Evolutionary conservation across 2,329 filamentous ascomycete species (phyloP).

Genomic region (Harringtonia lauricola): DNA sequence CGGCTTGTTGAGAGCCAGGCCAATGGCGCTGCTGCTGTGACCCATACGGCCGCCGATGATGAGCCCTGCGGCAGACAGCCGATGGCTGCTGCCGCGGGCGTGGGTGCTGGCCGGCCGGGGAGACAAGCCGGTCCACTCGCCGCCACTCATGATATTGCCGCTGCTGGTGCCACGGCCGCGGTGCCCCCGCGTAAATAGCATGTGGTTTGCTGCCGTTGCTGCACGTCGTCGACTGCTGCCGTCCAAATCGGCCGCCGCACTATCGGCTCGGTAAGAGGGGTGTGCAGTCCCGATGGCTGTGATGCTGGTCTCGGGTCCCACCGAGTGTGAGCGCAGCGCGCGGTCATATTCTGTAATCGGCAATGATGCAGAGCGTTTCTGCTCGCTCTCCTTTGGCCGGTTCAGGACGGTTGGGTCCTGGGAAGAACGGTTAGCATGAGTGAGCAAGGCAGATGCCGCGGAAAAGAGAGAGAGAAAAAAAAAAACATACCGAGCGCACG

Average conservation of each 20-base stretch:
- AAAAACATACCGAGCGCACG: conserved; percentile 21
- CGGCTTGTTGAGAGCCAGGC: neutral
- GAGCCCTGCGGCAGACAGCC: conserved; percentile 11
- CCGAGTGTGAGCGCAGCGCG: conserved; percentile 50
- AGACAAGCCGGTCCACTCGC: conserved; percentile 40
- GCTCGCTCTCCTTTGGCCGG: conserved; percentile 24
- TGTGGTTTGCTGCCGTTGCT: conserved; percentile 27
- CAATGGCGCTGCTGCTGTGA: neutral
- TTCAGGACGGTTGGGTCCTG: conserved; percentile 28
- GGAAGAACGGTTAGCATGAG: neutral
- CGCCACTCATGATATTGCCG: conserved; percentile 19
- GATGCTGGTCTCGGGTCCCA: conserved; percentile 44
- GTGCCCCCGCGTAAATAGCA: conserved; percentile 21
- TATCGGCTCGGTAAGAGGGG: conserved; percentile 39
- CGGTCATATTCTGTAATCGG: conserved; percentile 50
- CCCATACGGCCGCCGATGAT: neutral
- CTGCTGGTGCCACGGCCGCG: conserved; percentile 17
- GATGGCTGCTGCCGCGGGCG: conserved; percentile 33
- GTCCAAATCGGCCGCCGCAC: conserved; percentile 14
- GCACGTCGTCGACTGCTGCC: conserved; percentile 19
- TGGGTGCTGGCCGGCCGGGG: conserved; percentile 52
- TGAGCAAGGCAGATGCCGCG: neutral
- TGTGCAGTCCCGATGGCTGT: conserved; percentile 41
- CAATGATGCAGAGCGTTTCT: conserved; percentile 46
- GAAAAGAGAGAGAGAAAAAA: neutral